These are phyloP conservation scores for Maudiozyma turicensis DNA, from an alignment of 805 yeast species.

Conservation along the genomic window DNA sequence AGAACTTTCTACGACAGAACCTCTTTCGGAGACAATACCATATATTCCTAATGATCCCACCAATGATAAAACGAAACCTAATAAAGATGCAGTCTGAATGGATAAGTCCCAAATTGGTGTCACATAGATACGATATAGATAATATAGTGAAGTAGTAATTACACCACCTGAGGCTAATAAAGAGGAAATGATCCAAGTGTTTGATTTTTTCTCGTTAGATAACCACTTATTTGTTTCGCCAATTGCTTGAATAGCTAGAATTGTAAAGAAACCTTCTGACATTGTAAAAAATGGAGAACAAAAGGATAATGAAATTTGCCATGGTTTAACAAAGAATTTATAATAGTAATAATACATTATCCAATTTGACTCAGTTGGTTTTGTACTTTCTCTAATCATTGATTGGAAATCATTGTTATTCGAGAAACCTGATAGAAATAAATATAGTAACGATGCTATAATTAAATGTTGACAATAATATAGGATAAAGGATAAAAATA, in stretches of 20 bases:
- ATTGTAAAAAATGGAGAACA: conserved; percentile 85
- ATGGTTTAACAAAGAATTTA: conserved; percentile 41
- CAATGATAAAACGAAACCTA: conserved; percentile 77
- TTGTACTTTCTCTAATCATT: conserved; percentile 15
- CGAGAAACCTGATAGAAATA: conserved; percentile 50
- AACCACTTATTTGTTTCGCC: conserved; percentile 77
- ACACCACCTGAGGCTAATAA: conserved; percentile 64
- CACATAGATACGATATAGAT: conserved; percentile 73
- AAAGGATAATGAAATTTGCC: conserved; percentile 65
- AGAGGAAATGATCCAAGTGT: conserved; percentile 68
- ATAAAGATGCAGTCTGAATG: conserved; percentile 63
- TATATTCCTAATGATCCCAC: conserved; percentile 65
- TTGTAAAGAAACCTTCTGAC: conserved; percentile 86
- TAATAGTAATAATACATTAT: conserved; percentile 27
- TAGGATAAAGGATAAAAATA: conserved; percentile 31
- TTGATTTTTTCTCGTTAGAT: conserved; percentile 42
- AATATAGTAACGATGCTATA: conserved; percentile 70
- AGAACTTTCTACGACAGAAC: conserved; percentile 86
- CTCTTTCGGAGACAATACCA: conserved; percentile 76
- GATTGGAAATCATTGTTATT: conserved; percentile 21
- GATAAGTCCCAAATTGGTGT: conserved; percentile 66
- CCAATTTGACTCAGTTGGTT: conserved; percentile 20
- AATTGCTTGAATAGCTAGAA: conserved; percentile 82
- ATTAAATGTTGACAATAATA: conserved; percentile 77
- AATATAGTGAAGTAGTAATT: conserved; percentile 66